Evolutionary conservation across 768 basidiomycete genomes (phyloP).

Genomic region (Candolleomyces aberdarensis): DNA sequence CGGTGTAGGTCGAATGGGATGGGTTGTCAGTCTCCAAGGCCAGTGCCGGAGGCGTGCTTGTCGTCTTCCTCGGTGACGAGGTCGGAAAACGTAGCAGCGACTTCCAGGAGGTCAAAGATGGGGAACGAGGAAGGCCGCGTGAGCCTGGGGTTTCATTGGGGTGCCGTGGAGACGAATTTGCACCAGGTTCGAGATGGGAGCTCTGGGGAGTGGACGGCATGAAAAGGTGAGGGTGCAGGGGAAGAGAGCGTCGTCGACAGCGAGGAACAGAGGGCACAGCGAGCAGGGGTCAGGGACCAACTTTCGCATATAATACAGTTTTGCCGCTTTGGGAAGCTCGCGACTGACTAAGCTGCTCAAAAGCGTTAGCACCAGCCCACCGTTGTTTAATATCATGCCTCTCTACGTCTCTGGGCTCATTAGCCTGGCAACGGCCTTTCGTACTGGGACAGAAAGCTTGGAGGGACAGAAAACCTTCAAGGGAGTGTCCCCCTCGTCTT

Average conservation of each 20-base stretch:
- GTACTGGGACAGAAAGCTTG: too few relatives aligned
- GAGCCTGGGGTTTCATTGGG: constrained; percentile 17
- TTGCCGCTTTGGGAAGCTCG: neutral
- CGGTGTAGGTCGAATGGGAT: constrained; percentile 28
- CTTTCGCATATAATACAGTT: constrained; percentile 3
- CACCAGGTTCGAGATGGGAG: constrained; percentile 18
- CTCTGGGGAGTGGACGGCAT: constrained; percentile 25
- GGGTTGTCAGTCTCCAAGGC: constrained; percentile 48
- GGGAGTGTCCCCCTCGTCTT: too few relatives aligned
- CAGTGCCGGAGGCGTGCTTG: constrained; percentile 39
- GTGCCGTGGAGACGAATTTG: constrained; percentile 15
- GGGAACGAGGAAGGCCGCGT: constrained; percentile 27
- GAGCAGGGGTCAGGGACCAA: neutral
- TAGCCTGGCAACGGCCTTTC: too few relatives aligned
- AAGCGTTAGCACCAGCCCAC: neutral
- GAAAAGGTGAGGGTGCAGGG: neutral
- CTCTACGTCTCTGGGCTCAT: neutral
- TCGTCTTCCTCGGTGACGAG: constrained; percentile 59
- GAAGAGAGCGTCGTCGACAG: constrained; percentile 22
- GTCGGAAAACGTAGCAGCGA: constrained; percentile 70
- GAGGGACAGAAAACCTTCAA: too few relatives aligned
- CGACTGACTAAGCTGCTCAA: constrained; percentile 4
- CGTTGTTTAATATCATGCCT: neutral
- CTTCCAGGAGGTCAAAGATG: constrained; percentile 52
- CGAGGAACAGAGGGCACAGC: neutral